Evolutionary conservation across 306 rosid species (phyloP).

Genomic region (Vachellia collinsii): DNA sequence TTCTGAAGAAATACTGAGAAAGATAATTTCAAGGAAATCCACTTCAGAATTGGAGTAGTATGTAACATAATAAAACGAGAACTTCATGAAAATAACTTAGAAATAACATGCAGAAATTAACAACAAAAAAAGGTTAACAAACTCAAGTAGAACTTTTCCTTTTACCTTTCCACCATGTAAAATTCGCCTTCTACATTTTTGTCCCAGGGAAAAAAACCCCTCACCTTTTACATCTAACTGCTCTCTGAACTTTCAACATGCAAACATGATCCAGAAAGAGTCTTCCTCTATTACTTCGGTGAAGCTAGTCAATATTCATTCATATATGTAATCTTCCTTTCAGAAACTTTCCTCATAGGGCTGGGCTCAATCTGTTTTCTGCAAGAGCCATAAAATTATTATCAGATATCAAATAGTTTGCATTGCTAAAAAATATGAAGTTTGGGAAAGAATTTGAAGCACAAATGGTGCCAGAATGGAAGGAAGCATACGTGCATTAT

Average conservation of each 20-base stretch:
- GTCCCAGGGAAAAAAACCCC: too few relatives aligned
- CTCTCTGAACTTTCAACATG: too few relatives aligned
- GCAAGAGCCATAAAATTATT: neutral
- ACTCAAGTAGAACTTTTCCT: neutral
- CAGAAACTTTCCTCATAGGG: neutral
- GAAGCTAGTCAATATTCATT: neutral
- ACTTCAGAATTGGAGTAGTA: too few relatives aligned
- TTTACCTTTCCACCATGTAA: neutral
- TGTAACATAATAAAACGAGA: too few relatives aligned
- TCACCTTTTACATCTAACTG: too few relatives aligned
- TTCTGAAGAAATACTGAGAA: too few relatives aligned
- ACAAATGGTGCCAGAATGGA: constrained; percentile 86
- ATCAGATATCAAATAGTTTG: neutral
- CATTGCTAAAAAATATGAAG: constrained; percentile 47
- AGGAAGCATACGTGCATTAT: constrained; percentile 71
- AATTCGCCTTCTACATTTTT: neutral
- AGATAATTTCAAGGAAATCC: too few relatives aligned
- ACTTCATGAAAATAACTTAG: neutral
- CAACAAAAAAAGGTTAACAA: neutral
- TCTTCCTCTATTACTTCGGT: neutral
- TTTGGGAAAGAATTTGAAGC: constrained; percentile 64
- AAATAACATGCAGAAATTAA: neutral
- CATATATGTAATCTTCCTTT: neutral
- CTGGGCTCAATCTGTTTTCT: neutral
- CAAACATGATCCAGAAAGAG: too few relatives aligned